Conservation (phyloP, 495 filamentous ascomycete species). For the Neurospora sp. region DNA sequence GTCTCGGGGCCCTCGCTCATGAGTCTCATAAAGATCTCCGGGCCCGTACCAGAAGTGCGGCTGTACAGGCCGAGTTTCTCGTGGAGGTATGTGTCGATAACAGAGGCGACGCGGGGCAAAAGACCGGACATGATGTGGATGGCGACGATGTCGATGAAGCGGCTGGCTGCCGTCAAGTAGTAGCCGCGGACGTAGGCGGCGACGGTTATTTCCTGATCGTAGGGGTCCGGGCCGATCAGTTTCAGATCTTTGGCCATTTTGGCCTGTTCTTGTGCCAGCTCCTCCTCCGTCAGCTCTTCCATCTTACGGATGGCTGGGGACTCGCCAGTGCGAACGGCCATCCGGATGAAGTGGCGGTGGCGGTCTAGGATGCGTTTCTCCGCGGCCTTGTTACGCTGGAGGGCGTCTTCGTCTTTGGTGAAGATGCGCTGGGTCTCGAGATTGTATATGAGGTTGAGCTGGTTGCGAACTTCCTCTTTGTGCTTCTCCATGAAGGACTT, state of each 20-base stretch:
- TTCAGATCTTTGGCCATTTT: constrained; percentile 19
- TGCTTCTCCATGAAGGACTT: constrained; percentile 22
- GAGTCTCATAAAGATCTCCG: constrained; percentile 22
- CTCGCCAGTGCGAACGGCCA: constrained; percentile 13
- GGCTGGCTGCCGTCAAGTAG: constrained; percentile 38
- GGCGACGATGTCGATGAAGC: constrained; percentile 40
- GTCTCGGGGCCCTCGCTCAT: constrained; percentile 37
- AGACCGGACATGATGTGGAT: constrained; percentile 37
- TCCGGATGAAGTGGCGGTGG: constrained; percentile 26
- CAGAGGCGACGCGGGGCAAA: constrained; percentile 22
- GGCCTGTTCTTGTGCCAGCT: constrained; percentile 15
- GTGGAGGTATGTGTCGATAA: constrained; percentile 28
- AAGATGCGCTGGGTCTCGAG: constrained; percentile 31
- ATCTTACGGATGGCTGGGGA: constrained; percentile 20
- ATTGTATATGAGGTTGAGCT: constrained; percentile 24
- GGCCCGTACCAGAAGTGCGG: constrained; percentile 3
- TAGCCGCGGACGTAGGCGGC: constrained; percentile 42
- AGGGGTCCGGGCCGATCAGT: constrained; percentile 34
- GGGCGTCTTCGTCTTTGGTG: constrained; percentile 29
- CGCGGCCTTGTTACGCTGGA: constrained; percentile 24
- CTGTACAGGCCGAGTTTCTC: constrained; percentile 26
- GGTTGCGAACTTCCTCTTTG: constrained; percentile 13
- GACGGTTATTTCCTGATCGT: constrained; percentile 35
- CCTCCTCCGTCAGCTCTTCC: constrained; percentile 32
- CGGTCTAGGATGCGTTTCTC: constrained; percentile 27